Conservation (phyloP, 2,329 filamentous ascomycete species). For the Monilinia polystroma region DNA sequence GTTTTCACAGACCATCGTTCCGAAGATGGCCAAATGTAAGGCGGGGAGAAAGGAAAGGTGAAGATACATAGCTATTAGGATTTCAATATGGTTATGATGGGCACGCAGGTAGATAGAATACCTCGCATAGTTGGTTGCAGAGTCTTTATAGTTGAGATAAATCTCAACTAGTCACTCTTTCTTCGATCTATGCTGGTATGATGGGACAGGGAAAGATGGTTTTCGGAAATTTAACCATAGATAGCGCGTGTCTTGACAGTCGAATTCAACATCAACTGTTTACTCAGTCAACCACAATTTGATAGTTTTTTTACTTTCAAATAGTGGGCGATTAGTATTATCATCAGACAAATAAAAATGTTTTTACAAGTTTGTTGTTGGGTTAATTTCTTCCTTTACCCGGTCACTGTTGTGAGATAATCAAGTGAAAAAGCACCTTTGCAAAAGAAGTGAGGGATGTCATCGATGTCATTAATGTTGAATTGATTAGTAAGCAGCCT, state of each 20-base stretch:
- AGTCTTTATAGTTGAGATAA: neutral
- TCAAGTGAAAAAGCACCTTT: neutral
- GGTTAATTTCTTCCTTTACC: neutral
- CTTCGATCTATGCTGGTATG: neutral
- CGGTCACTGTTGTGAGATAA: neutral
- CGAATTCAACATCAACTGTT: neutral
- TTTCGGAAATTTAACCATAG: neutral
- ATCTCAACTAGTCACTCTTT: neutral
- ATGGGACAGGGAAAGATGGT: neutral
- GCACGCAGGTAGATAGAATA: neutral
- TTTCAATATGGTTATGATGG: conserved; percentile 2
- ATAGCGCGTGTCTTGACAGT: neutral
- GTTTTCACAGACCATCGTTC: neutral
- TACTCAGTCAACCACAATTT: neutral
- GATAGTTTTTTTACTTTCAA: neutral
- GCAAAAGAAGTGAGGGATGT: neutral
- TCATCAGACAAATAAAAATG: neutral
- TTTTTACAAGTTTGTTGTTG: neutral
- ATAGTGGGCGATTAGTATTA: neutral
- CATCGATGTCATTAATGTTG: neutral
- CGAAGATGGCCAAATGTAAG: neutral
- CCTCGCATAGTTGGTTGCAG: neutral
- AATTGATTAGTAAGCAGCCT: conserved; percentile 3
- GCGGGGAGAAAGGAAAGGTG: neutral
- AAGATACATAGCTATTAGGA: neutral